Base-by-base conservation (phyloP, 805 yeast species). In the Candida silvatica region DNA sequence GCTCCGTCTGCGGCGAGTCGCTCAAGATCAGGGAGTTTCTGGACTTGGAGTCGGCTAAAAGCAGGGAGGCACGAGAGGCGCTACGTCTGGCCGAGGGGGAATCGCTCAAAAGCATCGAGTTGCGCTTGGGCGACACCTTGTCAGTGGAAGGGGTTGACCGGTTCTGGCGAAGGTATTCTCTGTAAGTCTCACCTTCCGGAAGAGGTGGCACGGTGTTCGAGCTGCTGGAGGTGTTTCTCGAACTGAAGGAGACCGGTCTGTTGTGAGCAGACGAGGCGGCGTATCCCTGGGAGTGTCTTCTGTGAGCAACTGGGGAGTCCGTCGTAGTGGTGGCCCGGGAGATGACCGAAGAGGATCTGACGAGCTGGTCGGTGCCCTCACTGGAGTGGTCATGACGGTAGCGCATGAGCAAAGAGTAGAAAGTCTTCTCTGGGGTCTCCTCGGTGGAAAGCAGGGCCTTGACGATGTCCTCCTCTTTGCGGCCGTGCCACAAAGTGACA, bases 401-500 rank as follows among this genome's bases (percentile, higher is more conserved):
- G 32, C 62, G 51, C 27, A 58, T 34, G 20, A 61, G 43, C 19
- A 61, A 44, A 6, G 61, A 54, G 37, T 61, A 61, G 33, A 61
- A 61, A 1, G 64, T 61, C 48, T 61, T 61, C 37, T 60, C 66
- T 5, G 64, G 47, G 37, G 52, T 59, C 12, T 54, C 45, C 26
- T 46, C 51, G 3, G 52, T 42, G 9, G 47, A 39, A 29, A 61
- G 34, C 20, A 61, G 44, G 4, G 59, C 41, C 18, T 40, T 34
- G 20, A 52, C 43, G 28, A 61, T 58, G 27, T 56, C 49, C 15
- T 51, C 60, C 54, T 60, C 42, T 51, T 67, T 42, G 45, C 78
- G 59, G 31, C 73, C 75, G 45, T 73, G 73, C 79, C 79, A 74
- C 43, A 74, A 59, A 38, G 71, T 72, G 19, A 73, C 64, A 45